Conservation (phyloP, 1,284 basidiomycete species). For the Cutaneotrichosporon mucoides region DNA sequence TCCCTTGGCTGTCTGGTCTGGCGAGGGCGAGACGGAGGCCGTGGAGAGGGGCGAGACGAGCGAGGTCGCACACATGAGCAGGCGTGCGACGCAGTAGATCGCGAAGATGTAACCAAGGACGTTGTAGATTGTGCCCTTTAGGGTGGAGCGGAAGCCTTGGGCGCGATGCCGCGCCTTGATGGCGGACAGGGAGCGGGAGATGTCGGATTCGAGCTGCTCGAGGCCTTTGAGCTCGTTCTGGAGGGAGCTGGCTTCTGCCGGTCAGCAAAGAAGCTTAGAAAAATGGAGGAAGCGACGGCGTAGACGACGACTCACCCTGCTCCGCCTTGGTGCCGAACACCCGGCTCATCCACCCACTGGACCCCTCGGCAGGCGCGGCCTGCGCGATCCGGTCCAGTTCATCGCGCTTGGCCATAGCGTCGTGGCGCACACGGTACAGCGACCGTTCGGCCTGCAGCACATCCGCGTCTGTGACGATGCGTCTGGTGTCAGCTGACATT, state of each 20-base stretch:
- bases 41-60: constrained; percentile 37
- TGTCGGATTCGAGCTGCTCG: constrained; percentile 42
- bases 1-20: constrained; percentile 27
- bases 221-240: constrained; percentile 42
- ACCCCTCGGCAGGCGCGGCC: constrained; percentile 9
- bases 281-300: neutral
- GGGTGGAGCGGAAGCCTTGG: constrained; percentile 43
- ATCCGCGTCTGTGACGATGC: constrained; percentile 30
- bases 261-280: neutral
- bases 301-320: constrained; percentile 15
- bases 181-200: constrained; percentile 32
- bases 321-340: constrained; percentile 40
- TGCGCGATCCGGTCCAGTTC: constrained; percentile 27
- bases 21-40: constrained; percentile 11
- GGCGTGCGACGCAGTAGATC: constrained; percentile 44
- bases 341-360: constrained; percentile 36
- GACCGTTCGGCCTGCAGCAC: constrained; percentile 44
- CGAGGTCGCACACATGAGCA: constrained; percentile 45
- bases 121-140: constrained; percentile 40
- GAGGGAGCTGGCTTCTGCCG: constrained; percentile 21
- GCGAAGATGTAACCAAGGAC: constrained; percentile 45
- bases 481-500: constrained; percentile 9
- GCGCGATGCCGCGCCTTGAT: constrained; percentile 41
- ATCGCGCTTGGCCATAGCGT: constrained; percentile 39
- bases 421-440: constrained; percentile 44